phyloP scores from a whole-genome alignment of 116 monocot genomes.

The Trichopus zeylanicus region DNA sequence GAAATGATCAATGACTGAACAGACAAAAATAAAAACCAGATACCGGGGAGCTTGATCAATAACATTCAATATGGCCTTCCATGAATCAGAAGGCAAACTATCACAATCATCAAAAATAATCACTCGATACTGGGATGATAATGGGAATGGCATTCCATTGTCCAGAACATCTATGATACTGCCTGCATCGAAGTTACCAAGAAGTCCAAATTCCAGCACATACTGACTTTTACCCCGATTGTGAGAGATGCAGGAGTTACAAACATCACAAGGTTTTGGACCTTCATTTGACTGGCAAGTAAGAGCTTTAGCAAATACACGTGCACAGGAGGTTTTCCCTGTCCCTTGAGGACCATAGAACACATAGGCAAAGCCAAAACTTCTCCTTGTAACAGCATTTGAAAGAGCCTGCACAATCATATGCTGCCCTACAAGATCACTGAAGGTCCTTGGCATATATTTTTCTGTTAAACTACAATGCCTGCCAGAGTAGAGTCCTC shows the following conservation, averaged over 20 bases:
- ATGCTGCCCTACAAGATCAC: slow-evolving; percentile 60
- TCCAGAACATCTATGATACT: slow-evolving; percentile 38
- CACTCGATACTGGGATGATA: slow-evolving; percentile 40
- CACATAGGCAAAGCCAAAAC: slow-evolving; percentile 53
- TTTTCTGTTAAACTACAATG: slow-evolving; percentile 47
- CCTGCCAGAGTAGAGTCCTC: slow-evolving; percentile 14
- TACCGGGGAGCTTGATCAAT: slow-evolving; percentile 40
- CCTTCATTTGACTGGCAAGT: slow-evolving; percentile 37
- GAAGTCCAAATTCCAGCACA: slow-evolving; percentile 40
- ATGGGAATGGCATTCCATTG: slow-evolving; percentile 20
- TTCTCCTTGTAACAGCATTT: slow-evolving; percentile 49
- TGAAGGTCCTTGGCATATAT: slow-evolving; percentile 56
- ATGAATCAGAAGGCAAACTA: slow-evolving; percentile 36
- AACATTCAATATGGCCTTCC: slow-evolving; percentile 41
- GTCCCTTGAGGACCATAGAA: slow-evolving; percentile 68
- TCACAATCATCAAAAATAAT: slow-evolving; percentile 57
- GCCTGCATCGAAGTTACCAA: slow-evolving; percentile 34
- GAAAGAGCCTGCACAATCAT: slow-evolving; percentile 64
- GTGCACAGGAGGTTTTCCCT: slow-evolving; percentile 65
- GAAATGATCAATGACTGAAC: slow-evolving; percentile 47
- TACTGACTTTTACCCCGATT: slow-evolving; percentile 50
- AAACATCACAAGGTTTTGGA: slow-evolving; percentile 57
- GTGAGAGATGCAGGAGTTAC: slow-evolving; percentile 50
- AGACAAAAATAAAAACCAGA: slow-evolving; percentile 52
- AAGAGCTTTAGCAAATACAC: slow-evolving; percentile 57